A percentile compares a stretch with the other conserved stretches of the same genome.
These are phyloP conservation scores for Clavispora vitiphila DNA, from an alignment of 805 yeast species.

Conservation along the genomic window DNA sequence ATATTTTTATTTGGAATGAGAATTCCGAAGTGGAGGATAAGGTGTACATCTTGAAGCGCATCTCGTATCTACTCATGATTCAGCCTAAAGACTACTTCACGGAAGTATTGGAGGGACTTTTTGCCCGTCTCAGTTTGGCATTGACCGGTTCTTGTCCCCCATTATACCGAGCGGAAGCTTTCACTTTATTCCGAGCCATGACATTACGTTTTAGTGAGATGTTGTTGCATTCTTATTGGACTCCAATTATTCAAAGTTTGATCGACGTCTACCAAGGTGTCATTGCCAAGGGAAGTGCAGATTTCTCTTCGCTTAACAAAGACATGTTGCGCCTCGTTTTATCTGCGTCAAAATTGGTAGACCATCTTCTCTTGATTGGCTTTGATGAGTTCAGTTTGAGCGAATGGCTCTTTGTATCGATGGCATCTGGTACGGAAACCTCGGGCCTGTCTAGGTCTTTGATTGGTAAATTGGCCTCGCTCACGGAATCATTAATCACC, in stretches of 20 bases:
- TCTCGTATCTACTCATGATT: conserved; percentile 58
- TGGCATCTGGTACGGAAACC: conserved; percentile 50
- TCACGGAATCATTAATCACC: conserved; percentile 24
- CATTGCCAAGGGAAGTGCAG: conserved; percentile 20
- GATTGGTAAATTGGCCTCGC: conserved; percentile 43
- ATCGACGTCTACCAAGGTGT: conserved; percentile 45
- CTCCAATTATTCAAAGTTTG: conserved; percentile 56
- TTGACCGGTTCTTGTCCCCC: conserved; percentile 29
- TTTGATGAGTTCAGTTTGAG: conserved; percentile 71
- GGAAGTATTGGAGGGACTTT: conserved; percentile 44
- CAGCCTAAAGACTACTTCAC: conserved; percentile 56
- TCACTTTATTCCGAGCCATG: conserved; percentile 59
- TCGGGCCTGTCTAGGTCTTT: conserved; percentile 28
- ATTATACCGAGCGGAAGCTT: conserved; percentile 39
- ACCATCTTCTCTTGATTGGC: conserved; percentile 60
- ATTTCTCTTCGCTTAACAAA: conserved; percentile 22
- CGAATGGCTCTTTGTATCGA: conserved; percentile 84
- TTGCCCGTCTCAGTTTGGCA: conserved; percentile 31
- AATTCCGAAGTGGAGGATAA: conserved; percentile 52
- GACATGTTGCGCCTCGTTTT: conserved; percentile 41
- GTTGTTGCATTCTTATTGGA: conserved; percentile 69
- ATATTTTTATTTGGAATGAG: conserved; percentile 71
- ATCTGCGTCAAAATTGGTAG: conserved; percentile 73
- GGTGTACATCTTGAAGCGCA: conserved; percentile 51
- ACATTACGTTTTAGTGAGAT: conserved; percentile 56